A percentile compares a stretch with the other conserved stretches of the same genome.
These are phyloP conservation scores for Evernia prunastri DNA, from an alignment of 495 filamentous ascomycete genomes.

Conservation along the genomic window DNA sequence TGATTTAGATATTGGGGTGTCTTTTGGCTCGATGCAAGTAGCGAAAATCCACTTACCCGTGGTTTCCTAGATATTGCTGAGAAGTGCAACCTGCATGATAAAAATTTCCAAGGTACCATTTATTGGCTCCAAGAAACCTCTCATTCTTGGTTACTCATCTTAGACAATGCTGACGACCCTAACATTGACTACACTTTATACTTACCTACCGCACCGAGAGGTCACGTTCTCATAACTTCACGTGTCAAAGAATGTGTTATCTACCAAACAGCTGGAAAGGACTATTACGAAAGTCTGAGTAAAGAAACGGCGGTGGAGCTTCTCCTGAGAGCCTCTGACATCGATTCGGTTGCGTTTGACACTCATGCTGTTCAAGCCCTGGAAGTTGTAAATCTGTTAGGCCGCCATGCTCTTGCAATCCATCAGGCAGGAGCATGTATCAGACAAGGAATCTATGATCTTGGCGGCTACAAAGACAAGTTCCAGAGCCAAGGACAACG, in stretches of 20 bases:
- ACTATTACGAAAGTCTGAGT: background rate
- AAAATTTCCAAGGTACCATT: background rate
- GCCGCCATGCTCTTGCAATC: slow-evolving; percentile 1
- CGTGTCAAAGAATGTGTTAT: background rate
- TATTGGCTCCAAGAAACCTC: background rate
- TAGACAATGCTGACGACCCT: background rate
- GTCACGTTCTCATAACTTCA: background rate
- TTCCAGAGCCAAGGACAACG: background rate
- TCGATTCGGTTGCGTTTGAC: background rate
- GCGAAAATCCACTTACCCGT: background rate
- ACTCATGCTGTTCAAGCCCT: background rate
- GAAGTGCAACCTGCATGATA: background rate
- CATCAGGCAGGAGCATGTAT: background rate
- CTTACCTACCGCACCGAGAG: background rate
- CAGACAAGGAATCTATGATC: background rate
- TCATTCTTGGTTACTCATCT: slow-evolving; percentile 2
- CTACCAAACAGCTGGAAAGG: background rate
- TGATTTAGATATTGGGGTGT: background rate
- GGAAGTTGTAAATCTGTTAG: background rate
- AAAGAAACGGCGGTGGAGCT: background rate
- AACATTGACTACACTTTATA: background rate
- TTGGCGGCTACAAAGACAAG: background rate
- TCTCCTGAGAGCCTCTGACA: background rate
- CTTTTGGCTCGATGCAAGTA: slow-evolving; percentile 4
- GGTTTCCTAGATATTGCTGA: background rate